Evolutionary conservation across 192 early-diverging fungal species (phyloP), one percentile per base, ranked within the genome.

Genomic region (Podila clonocystis): DNA sequence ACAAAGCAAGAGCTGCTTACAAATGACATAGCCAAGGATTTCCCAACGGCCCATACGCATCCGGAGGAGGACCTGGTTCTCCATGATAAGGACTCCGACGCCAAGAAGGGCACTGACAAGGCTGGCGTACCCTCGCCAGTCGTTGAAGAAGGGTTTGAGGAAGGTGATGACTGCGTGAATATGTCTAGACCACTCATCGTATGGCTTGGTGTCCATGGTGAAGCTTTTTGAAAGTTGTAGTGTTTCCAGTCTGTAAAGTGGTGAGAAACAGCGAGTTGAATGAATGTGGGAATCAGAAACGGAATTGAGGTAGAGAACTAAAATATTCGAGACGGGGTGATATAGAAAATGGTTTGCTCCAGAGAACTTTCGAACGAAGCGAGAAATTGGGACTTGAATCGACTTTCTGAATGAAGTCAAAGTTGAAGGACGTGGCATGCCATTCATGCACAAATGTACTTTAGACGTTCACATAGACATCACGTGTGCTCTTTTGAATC

Each of bases 11-110:
- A 17, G 41, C 3, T 13, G 38, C 70, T 50, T 73, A 80, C 77
- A 80, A 11, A 69, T 11, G 20, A 67, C 48, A 31, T 80, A 80
- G n/a, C 70, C 70, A 2, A 52, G 33, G 19, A 80, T 73, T 41
- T 80, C 77, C 77, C 70, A 80, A 28, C 60, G 77, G 17, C 77
- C 77, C 70, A 80, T 73, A 26, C 77, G 70, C 77, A 80, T 80
- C 20, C 77, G 59, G 11, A 80, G 29, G 50, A 80, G 62, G 70
- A 80, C 77, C 28, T 80, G 77, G 49, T 62, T 80, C n/a, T 80
- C 77, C 71, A 80, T 73, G 33, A 80, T 52, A n/a, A 80, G 52
- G 2, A 80, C 71, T 9, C 77, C 77, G 58, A 80, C 63, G 61
- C 77, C 77, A 12, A 80, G 70, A 5, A 80, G 19, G 26, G 72